phyloP scores from a whole-genome alignment of 192 early-diverging fungal genomes.

The Backusella luteola region DNA sequence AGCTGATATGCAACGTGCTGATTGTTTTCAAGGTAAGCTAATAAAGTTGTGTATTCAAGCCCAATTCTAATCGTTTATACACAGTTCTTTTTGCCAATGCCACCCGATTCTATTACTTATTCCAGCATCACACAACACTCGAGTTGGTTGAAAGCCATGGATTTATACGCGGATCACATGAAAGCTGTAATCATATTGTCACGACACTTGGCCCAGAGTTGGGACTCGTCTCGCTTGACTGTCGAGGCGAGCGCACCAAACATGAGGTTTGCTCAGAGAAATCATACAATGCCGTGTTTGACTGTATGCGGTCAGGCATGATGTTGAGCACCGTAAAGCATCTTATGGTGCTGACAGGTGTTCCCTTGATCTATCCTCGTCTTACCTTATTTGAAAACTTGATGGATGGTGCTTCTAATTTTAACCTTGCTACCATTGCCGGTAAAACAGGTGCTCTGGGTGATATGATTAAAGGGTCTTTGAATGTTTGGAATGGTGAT shows the following conservation, averaged over 20 bases:
- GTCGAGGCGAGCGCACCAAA: constrained; percentile 68
- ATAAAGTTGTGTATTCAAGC: background rate
- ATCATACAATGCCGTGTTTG: constrained; percentile 61
- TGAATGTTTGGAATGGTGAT: constrained; percentile 63
- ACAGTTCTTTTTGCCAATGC: constrained; percentile 61
- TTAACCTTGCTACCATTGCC: constrained; percentile 51
- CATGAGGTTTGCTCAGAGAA: constrained; percentile 55
- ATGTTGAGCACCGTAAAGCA: constrained; percentile 57
- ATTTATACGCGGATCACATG: constrained; percentile 41
- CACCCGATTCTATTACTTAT: constrained; percentile 74
- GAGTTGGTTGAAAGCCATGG: constrained; percentile 52
- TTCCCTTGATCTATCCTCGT: constrained; percentile 77
- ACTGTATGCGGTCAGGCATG: constrained; percentile 45
- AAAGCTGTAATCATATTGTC: constrained; percentile 57
- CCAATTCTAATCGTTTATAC: background rate
- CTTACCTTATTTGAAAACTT: constrained; percentile 66
- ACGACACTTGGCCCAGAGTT: constrained; percentile 66
- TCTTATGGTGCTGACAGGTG: constrained; percentile 67
- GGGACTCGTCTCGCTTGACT: constrained; percentile 68
- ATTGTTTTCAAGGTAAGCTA: constrained; percentile 64
- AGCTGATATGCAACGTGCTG: constrained; percentile 62
- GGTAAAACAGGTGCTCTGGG: constrained; percentile 54
- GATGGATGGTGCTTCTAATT: constrained; percentile 53
- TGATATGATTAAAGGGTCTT: constrained; percentile 27
- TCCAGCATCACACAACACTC: constrained; percentile 77